Evolutionary conservation across 1,284 basidiomycete genomes (phyloP).

Genomic region (Leccinum subrobustum): DNA sequence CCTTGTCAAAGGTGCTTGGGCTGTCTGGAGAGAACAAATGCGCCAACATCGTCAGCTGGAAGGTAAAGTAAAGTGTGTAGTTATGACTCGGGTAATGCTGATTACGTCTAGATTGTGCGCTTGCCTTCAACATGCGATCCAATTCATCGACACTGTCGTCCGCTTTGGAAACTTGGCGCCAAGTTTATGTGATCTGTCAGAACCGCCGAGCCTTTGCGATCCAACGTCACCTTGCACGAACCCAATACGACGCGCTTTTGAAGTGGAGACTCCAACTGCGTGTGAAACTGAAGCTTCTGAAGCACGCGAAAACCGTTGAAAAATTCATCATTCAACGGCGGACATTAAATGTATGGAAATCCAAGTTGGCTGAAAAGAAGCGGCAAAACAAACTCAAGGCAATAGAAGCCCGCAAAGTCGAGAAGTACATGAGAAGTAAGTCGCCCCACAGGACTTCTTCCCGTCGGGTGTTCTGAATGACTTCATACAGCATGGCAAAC

Average conservation of each 20-base stretch:
- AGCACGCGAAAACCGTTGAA: slow-evolving; percentile 58
- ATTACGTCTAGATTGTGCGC: slow-evolving; percentile 45
- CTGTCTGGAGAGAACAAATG: slow-evolving; percentile 53
- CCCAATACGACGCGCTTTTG: slow-evolving; percentile 48
- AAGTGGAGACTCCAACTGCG: slow-evolving; percentile 61
- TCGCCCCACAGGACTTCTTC: slow-evolving; percentile 2
- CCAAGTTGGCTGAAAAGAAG: slow-evolving; percentile 46
- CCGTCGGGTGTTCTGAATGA: slow-evolving; percentile 15
- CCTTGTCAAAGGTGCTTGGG: slow-evolving; percentile 47
- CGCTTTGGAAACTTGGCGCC: slow-evolving; percentile 51
- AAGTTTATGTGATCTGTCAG: slow-evolving; percentile 45
- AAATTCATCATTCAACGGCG: slow-evolving; percentile 52
- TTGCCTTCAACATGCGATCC: slow-evolving; percentile 49
- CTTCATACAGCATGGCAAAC: slow-evolving; percentile 48
- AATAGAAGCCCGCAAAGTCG: slow-evolving; percentile 41
- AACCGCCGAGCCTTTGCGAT: slow-evolving; percentile 52
- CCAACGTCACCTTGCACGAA: slow-evolving; percentile 46
- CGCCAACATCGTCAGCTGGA: slow-evolving; percentile 41
- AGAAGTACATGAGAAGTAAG: slow-evolving; percentile 49
- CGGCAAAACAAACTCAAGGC: slow-evolving; percentile 47
- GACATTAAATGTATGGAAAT: slow-evolving; percentile 53
- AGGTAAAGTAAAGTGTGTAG: slow-evolving; percentile 37
- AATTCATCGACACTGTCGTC: slow-evolving; percentile 41
- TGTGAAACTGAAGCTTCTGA: slow-evolving; percentile 47
- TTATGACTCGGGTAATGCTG: slow-evolving; percentile 5